Evolutionary conservation across 257 asterid genomes (phyloP), one percentile per base, ranked within the genome.

Genomic region (Primulina huaijiensis): DNA sequence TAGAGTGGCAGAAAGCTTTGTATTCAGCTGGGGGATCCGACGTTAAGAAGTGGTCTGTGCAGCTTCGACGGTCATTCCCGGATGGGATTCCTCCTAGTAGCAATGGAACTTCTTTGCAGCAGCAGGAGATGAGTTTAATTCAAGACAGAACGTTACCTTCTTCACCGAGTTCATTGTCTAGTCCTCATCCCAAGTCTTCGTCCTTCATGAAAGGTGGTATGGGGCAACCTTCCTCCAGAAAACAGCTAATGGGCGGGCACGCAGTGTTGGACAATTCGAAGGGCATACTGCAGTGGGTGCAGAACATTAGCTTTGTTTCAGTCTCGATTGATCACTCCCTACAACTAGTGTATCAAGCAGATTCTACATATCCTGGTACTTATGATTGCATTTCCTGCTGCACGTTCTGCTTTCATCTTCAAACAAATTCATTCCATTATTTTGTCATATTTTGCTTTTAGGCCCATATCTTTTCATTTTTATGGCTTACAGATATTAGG

Each of bases 1-100:
- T 90, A 94, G 99, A 91, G 82, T 94, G 99, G 99, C 97, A 94
- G 85, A 94, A 94, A 84, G 99, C 99, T 21, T 80, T 94, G 67
- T 94, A 89, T 75, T 78, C 97, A 37, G 83, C 92, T 74, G 97
- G 99, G 70, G 97, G 99, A 72, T 83, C 97, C 1, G 97, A 94
- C 78, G 94, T 94, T 74, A 89, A 89, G 76, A 94, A 94, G 81
- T 94, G 99, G 97, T 85, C 99, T 38, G 81, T 94, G 82, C 99
- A 94, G 88, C 90, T 94, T 67, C 79, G 99, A 60, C 84, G 95
- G 68, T 84, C 97, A 52, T 73, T 88, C 64, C 95, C 99, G 29
- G 99, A 94, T 73, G 97, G 97, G 73, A 76, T 89, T 71, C 76
- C 95, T 38, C 83, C 96, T 19, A 83, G 86, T 72, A 94, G 93